phyloP scores from a whole-genome alignment of 306 rosid genomes.

The Medicago arabica region DNA sequence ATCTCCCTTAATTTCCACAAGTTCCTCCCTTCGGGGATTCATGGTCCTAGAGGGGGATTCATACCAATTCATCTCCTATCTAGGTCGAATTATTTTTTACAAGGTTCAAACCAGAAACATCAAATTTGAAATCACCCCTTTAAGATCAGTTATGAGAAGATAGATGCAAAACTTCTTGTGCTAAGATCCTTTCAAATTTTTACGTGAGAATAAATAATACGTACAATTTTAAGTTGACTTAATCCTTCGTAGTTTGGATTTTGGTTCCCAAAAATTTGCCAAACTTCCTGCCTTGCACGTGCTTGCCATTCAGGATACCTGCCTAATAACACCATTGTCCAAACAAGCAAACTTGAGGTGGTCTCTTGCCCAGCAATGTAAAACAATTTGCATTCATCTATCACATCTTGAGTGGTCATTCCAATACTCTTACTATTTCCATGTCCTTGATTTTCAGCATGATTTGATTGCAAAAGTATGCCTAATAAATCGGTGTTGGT shows the following conservation, averaged over 20 bases:
- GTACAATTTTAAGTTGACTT: conserved; percentile 29
- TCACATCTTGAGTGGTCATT: conserved; percentile 6
- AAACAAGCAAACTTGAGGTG: background rate
- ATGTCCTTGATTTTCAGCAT: background rate
- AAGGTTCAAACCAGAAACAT: background rate
- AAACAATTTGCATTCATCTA: conserved; percentile 13
- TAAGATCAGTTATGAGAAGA: background rate
- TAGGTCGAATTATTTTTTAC: background rate
- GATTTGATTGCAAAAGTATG: conserved; percentile 26
- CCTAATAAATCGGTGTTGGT: conserved; percentile 12
- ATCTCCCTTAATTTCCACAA: too few species aligned
- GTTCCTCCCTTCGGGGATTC: too few species aligned
- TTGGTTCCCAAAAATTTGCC: conserved; percentile 14
- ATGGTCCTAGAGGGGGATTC: too few species aligned
- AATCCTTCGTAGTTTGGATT: conserved; percentile 6
- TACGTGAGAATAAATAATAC: background rate
- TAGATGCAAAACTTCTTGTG: background rate
- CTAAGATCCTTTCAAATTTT: too few species aligned
- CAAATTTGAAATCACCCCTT: too few species aligned
- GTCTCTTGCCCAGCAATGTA: conserved; percentile 18
- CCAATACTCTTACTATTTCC: conserved; percentile 1
- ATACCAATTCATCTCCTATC: too few species aligned
- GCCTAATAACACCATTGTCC: conserved; percentile 21
- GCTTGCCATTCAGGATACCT: conserved; percentile 30
- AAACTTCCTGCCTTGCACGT: conserved; percentile 27